These are phyloP conservation scores for Tilletia setariae DNA, from an alignment of 1,284 basidiomycete genomes.

Conservation along the genomic window DNA sequence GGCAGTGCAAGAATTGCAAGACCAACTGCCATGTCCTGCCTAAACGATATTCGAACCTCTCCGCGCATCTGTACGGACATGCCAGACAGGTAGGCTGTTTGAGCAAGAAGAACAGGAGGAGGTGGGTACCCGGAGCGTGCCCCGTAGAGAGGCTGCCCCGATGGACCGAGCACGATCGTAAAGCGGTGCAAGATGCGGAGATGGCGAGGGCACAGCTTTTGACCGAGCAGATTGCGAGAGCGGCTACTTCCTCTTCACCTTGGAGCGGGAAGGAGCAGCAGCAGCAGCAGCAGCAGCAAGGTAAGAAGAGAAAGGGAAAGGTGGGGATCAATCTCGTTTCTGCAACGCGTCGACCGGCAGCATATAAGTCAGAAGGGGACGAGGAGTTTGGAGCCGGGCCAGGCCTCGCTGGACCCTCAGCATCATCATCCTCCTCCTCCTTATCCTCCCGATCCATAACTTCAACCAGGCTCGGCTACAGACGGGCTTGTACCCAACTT, in stretches of 20 bases:
- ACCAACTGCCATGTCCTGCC: background rate
- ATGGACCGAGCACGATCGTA: background rate
- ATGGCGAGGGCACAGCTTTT: background rate
- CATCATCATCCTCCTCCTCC: too few relatives aligned
- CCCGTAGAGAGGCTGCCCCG: background rate
- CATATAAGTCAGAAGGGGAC: too few relatives aligned
- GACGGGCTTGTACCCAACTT: too few relatives aligned
- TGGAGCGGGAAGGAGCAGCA: too few relatives aligned
- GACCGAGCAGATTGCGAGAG: background rate
- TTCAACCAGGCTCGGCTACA: too few relatives aligned
- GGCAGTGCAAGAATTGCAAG: background rate
- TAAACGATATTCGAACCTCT: background rate
- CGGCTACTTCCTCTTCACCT: too few relatives aligned
- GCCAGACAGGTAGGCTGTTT: conserved; percentile 7
- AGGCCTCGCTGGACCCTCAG: too few relatives aligned
- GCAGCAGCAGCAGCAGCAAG: background rate
- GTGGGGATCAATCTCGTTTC: too few relatives aligned
- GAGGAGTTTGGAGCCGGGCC: too few relatives aligned
- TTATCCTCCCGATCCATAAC: too few relatives aligned
- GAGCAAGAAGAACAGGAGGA: background rate
- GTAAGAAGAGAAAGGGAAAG: too few relatives aligned
- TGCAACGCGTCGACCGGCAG: too few relatives aligned
- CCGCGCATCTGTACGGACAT: background rate
- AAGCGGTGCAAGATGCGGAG: background rate
- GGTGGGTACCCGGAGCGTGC: background rate